Evolutionary conservation across 495 filamentous ascomycete species (phyloP), one percentile per base, ranked within the genome.

Genomic region (Hypoxylon cercidicola): DNA sequence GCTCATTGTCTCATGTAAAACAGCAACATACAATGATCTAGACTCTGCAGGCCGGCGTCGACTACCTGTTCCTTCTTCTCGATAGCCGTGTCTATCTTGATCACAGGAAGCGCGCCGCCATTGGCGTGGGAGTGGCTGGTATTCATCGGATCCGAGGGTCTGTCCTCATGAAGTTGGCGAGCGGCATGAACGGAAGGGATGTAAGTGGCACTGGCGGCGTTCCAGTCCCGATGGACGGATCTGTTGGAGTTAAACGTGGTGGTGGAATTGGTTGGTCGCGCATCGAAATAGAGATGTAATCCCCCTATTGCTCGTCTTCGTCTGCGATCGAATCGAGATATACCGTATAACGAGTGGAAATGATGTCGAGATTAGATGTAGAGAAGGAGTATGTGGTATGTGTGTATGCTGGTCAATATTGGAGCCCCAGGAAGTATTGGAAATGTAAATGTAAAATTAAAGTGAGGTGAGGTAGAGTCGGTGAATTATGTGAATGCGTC

Each of bases 11-110:
- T 28, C 25, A 28, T 28, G 25, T 28, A 28, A 55, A 34, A 40
- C 16, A 51, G 25, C 30, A 48, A 72, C 88, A 66, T 85, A 93
- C 91, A 94, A 72, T 94, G 91, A 77, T 93, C 80, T 21, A 90
- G 70, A 69, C 87, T 90, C 64, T 83, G 84, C 65, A 93, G 68
- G 30, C 91, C 91, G 52, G 91, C 91, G 72, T 94, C 90, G 25
- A 87, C 86, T 60, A 79, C 78, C 35, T 77, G 75, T 53, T 73
- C 72, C 47, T 75, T 75, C 57, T 67, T 60, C 16, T 68, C 55
- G 4, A 10, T 21, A 13, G 57, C 60, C n/a, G 48, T 49, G 12
- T 57, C 53, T 8, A 49, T 40, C 9, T 70, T 67, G 41, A 57
- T 34, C 25, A 60, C 54, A 28, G 25, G 25, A 28, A 28, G 25